Evolutionary conservation across 2,329 filamentous ascomycete genomes (phyloP).

Genomic region (Colletotrichum sublineola): DNA sequence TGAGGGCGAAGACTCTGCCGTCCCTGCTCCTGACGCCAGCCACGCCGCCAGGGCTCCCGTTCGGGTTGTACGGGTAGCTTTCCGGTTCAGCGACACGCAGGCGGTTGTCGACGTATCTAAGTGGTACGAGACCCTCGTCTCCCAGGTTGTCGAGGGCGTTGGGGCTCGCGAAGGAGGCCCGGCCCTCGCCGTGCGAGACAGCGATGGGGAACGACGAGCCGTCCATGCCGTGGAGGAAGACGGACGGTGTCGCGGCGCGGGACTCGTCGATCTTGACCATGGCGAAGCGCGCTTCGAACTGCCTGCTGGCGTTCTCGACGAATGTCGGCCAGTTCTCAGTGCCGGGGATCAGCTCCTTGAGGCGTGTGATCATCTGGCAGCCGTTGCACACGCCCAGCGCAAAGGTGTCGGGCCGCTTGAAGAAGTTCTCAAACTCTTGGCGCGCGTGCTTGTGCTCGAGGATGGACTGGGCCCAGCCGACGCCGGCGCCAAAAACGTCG

Average conservation of each 20-base stretch:
- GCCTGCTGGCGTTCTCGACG: conserved; percentile 84
- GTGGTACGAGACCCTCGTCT: conserved; percentile 76
- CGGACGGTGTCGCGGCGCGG: conserved; percentile 66
- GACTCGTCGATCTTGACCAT: conserved; percentile 81
- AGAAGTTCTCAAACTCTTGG: conserved; percentile 86
- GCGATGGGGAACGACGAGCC: conserved; percentile 86
- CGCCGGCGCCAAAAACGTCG: conserved; percentile 87
- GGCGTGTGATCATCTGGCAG: conserved; percentile 90
- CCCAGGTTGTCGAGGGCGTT: conserved; percentile 68
- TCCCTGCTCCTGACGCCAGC: conserved; percentile 83
- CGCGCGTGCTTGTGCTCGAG: conserved; percentile 84
- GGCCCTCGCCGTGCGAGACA: conserved; percentile 91
- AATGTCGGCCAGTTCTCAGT: conserved; percentile 87
- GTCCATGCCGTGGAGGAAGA: conserved; percentile 92
- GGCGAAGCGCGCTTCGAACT: conserved; percentile 89
- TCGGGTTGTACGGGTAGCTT: conserved; percentile 88
- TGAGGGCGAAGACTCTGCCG: conserved; percentile 86
- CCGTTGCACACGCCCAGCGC: conserved; percentile 96
- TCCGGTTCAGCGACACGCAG: conserved; percentile 76
- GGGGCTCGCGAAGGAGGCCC: conserved; percentile 76
- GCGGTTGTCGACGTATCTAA: conserved; percentile 89
- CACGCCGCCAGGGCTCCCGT: conserved; percentile 85
- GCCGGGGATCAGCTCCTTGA: conserved; percentile 87
- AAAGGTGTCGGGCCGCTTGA: conserved; percentile 90
- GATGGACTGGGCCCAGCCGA: conserved; percentile 96